Percentiles rank a stretch among this genome's conserved stretches.
phyloP scores from a whole-genome alignment of 2,329 filamentous ascomycete genomes.

The Pestalotiopsis sp. region DNA sequence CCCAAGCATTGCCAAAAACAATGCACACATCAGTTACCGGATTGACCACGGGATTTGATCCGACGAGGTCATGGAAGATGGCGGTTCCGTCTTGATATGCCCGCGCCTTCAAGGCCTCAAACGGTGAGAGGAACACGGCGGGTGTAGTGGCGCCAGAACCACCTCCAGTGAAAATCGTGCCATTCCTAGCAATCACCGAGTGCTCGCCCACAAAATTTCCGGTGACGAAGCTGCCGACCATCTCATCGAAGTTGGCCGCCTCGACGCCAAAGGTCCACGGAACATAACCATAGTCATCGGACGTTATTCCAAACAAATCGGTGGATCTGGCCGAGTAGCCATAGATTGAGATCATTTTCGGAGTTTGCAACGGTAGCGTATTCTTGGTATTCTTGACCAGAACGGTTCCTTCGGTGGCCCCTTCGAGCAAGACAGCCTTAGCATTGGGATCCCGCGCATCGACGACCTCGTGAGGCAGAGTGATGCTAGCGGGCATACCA shows the following conservation, averaged over 20 bases:
- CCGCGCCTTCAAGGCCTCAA: constrained; percentile 37
- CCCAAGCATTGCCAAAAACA: constrained; percentile 81
- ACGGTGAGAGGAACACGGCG: constrained; percentile 76
- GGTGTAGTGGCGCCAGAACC: constrained; percentile 84
- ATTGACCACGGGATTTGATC: constrained; percentile 22
- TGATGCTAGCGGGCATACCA: constrained; percentile 52
- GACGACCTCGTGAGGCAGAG: constrained; percentile 50
- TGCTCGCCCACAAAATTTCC: constrained; percentile 17
- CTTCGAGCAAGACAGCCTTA: too few relatives aligned
- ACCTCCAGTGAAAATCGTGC: constrained; percentile 83
- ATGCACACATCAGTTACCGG: constrained; percentile 73
- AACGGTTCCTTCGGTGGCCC: too few relatives aligned
- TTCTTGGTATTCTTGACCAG: constrained; percentile 72
- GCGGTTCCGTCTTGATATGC: constrained; percentile 43
- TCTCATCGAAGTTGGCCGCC: constrained; percentile 35
- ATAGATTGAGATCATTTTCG: constrained; percentile 17
- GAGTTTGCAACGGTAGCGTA: constrained; percentile 24
- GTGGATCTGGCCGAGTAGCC: constrained; percentile 32
- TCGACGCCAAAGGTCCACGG: constrained; percentile 43
- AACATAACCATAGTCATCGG: constrained; percentile 55
- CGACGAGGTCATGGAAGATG: constrained; percentile 19
- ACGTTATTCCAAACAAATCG: constrained; percentile 48
- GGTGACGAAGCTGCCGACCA: constrained; percentile 15
- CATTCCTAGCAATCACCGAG: constrained; percentile 46
- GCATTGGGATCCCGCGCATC: constrained; percentile 40